A percentile compares a stretch with the other conserved stretches of the same genome.
Evolutionary conservation across 148 eudicot species (phyloP).

Genomic region (Oxyria digyna): DNA sequence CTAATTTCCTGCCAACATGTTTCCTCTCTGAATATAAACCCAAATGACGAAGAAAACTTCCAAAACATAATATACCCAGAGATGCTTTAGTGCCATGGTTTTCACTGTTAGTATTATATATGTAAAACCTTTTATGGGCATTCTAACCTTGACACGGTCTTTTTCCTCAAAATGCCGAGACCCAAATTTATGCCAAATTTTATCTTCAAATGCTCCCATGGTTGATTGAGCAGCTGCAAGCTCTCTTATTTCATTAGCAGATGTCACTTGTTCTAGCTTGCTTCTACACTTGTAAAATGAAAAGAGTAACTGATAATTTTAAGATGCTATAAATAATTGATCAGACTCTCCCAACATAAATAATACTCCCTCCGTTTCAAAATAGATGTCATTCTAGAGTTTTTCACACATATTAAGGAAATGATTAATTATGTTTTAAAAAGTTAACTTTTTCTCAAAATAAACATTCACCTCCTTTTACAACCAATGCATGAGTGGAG

Average conservation of each 20-base stretch:
- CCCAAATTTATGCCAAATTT: conserved; percentile 49
- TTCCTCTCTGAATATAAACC: background rate
- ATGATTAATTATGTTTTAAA: too few species aligned
- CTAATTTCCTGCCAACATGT: background rate
- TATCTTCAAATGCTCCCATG: conserved; percentile 43
- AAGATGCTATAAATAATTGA: background rate
- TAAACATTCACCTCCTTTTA: too few species aligned
- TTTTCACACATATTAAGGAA: too few species aligned
- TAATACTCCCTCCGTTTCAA: too few species aligned
- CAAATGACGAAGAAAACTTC: background rate
- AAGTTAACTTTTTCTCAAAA: too few species aligned
- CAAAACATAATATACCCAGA: background rate
- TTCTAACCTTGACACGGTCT: conserved; percentile 40
- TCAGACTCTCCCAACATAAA: background rate
- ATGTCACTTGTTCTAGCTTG: conserved; percentile 34
- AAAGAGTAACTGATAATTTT: conserved; percentile 3
- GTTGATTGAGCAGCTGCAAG: conserved; percentile 15
- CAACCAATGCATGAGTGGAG: too few species aligned
- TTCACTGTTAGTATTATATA: background rate
- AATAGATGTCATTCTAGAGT: too few species aligned
- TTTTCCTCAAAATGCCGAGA: conserved; percentile 14
- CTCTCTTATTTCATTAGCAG: conserved; percentile 17
- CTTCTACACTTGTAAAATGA: conserved; percentile 20
- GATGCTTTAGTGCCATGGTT: background rate
- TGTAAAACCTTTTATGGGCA: background rate